Percentiles rank a stretch among this genome's conserved stretches.
These are phyloP conservation scores for Cubamyces lactineus DNA, from an alignment of 768 basidiomycete species.

Conservation along the genomic window DNA sequence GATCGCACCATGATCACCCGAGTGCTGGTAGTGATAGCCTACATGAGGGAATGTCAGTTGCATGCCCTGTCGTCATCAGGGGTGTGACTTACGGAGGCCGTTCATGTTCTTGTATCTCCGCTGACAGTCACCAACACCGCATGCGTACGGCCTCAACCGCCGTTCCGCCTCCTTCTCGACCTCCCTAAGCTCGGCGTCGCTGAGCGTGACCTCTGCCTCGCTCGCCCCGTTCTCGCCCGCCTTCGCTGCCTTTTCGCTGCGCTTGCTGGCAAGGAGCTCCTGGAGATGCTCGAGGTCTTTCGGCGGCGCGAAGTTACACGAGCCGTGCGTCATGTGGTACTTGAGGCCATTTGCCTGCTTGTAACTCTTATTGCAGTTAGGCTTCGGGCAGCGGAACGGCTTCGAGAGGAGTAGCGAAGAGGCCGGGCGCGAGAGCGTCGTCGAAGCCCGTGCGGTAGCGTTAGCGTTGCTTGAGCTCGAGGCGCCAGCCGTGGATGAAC, in stretches of 20 bases:
- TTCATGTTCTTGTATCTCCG: constrained; percentile 99
- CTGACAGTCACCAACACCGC: constrained; percentile 83
- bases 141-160: constrained; percentile 82
- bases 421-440: constrained; percentile 52
- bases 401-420: constrained; percentile 74
- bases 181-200: constrained; percentile 65
- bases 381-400: constrained; percentile 92
- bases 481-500: constrained; percentile 29
- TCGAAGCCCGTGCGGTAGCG: constrained; percentile 43
- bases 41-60: constrained; percentile 8
- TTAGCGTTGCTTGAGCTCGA: constrained; percentile 27
- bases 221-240: constrained; percentile 15
- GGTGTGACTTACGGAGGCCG: constrained; percentile 59
- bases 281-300: constrained; percentile 82
- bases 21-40: constrained; percentile 94
- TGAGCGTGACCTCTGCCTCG: constrained; percentile 40
- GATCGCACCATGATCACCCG: constrained; percentile 90
- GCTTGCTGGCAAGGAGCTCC: constrained; percentile 60
- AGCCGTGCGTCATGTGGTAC: constrained; percentile 92
- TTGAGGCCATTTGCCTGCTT: constrained; percentile 96
- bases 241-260: constrained; percentile 39
- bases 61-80: constrained; percentile 5
- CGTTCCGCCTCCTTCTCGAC: constrained; percentile 86
- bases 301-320: constrained; percentile 90
- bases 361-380: constrained; percentile 94